Percentiles rank a stretch among this genome's conserved stretches.
These are phyloP conservation scores for Zanthoxylum bungeanum DNA, from an alignment of 345 rosid species.

Conservation along the genomic window DNA sequence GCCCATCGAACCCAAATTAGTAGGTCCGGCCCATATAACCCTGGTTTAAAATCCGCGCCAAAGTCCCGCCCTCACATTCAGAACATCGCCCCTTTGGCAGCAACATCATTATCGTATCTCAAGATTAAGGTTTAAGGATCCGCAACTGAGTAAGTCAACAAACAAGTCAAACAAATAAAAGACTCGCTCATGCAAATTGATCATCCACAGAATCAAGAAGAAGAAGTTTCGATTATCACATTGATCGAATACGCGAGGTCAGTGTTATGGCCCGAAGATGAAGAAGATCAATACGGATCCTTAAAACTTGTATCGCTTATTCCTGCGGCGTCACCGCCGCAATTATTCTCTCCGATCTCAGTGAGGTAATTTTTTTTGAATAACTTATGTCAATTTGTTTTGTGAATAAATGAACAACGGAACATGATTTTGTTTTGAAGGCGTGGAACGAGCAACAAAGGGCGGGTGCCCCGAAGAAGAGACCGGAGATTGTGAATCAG, in stretches of 20 bases:
- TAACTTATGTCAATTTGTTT: too few relatives aligned
- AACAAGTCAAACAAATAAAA: slow-evolving; percentile 9
- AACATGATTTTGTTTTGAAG: slow-evolving; percentile 33
- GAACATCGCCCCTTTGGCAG: too few relatives aligned
- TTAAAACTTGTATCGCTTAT: slow-evolving; percentile 74
- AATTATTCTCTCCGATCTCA: slow-evolving; percentile 78
- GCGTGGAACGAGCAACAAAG: slow-evolving; percentile 79
- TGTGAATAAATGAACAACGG: too few relatives aligned
- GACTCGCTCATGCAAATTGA: slow-evolving; percentile 39
- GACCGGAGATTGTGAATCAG: slow-evolving; percentile 59
- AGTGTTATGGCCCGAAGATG: slow-evolving; percentile 42
- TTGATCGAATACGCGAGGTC: slow-evolving; percentile 72
- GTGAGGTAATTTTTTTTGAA: slow-evolving; percentile 53
- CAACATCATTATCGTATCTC: too few relatives aligned
- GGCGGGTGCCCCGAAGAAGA: slow-evolving; percentile 49
- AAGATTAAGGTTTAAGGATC: background rate
- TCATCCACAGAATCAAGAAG: slow-evolving; percentile 16
- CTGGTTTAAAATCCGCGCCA: slow-evolving; percentile 1
- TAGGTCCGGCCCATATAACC: background rate
- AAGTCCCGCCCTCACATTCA: background rate
- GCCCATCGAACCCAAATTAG: too few relatives aligned
- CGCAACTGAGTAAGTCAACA: background rate
- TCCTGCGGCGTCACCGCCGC: slow-evolving; percentile 93
- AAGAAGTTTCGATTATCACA: slow-evolving; percentile 63
- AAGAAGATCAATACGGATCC: slow-evolving; percentile 35